These are phyloP conservation scores for Bryoerythrophyllum caledonicum DNA, from an alignment of 225 moss, liverwort and hornwort species.

Conservation along the genomic window DNA sequence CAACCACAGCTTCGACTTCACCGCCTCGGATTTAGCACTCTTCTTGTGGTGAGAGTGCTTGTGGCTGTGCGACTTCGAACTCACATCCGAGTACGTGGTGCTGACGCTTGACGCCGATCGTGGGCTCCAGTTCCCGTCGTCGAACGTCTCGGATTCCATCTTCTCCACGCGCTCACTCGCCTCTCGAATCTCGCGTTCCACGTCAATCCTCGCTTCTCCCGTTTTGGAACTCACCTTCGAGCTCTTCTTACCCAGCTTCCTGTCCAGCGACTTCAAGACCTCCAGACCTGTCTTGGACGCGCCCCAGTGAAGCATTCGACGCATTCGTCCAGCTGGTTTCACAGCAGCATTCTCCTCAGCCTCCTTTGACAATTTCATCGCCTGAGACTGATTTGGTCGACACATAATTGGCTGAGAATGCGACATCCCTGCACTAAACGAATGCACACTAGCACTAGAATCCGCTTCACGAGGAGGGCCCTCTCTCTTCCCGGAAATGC, in stretches of 20 bases:
- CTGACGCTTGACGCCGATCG: slow-evolving; percentile 38
- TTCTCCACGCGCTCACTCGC: background rate
- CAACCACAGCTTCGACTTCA: slow-evolving; percentile 40
- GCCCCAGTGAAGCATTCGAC: slow-evolving; percentile 42
- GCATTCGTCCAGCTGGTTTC: slow-evolving; percentile 28
- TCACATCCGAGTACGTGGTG: slow-evolving; percentile 40
- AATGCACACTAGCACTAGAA: background rate
- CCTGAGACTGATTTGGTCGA: slow-evolving; percentile 7
- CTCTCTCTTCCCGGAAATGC: slow-evolving; percentile 23
- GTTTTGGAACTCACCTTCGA: slow-evolving; percentile 22
- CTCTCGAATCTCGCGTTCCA: slow-evolving; percentile 19
- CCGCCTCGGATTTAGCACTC: slow-evolving; percentile 29
- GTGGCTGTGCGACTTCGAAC: slow-evolving; percentile 33
- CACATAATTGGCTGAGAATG: slow-evolving; percentile 14
- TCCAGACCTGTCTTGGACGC: slow-evolving; percentile 29
- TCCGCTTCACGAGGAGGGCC: slow-evolving; percentile 7
- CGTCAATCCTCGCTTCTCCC: background rate
- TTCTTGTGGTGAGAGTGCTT: slow-evolving; percentile 21
- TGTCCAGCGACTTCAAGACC: slow-evolving; percentile 18
- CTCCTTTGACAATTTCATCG: slow-evolving; percentile 9
- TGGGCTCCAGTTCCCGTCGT: slow-evolving; percentile 26
- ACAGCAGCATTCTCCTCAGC: background rate
- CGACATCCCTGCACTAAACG: slow-evolving; percentile 21
- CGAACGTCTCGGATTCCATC: background rate
- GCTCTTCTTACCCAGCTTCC: slow-evolving; percentile 43